These are phyloP conservation scores for Moelleriella libera DNA, from an alignment of 2,329 filamentous ascomycete species.

Conservation along the genomic window DNA sequence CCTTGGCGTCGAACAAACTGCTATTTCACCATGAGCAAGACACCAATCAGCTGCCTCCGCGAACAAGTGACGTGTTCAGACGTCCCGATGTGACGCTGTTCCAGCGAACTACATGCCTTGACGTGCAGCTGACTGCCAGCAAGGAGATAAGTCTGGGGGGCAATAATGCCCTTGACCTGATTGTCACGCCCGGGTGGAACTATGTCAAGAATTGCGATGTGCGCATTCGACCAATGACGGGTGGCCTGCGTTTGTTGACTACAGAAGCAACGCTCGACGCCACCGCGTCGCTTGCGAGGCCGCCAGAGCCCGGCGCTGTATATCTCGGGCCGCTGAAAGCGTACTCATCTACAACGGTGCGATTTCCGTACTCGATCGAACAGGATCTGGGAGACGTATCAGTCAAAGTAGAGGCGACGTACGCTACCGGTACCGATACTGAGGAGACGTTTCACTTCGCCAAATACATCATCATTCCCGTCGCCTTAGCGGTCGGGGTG, in stretches of 20 bases:
- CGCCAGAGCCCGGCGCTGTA: slow-evolving; percentile 39
- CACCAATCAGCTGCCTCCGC: slow-evolving; percentile 29
- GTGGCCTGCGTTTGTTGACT: slow-evolving; percentile 49
- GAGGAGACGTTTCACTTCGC: slow-evolving; percentile 29
- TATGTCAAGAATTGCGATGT: slow-evolving; percentile 44
- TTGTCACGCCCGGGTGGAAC: slow-evolving; percentile 63
- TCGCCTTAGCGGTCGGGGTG: slow-evolving; percentile 74
- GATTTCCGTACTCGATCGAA: slow-evolving; percentile 73
- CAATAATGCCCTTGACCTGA: slow-evolving; percentile 62
- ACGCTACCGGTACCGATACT: slow-evolving; percentile 48
- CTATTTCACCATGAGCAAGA: slow-evolving; percentile 51
- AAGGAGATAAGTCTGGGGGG: slow-evolving; percentile 67
- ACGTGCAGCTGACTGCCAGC: slow-evolving; percentile 51
- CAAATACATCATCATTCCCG: slow-evolving; percentile 47
- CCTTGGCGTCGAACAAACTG: slow-evolving; percentile 49
- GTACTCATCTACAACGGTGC: slow-evolving; percentile 38
- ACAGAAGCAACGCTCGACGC: slow-evolving; percentile 37
- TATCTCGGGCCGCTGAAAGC: slow-evolving; percentile 31
- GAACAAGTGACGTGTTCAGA: slow-evolving; percentile 36
- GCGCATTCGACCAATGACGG: slow-evolving; percentile 48
- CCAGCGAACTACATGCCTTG: slow-evolving; percentile 53
- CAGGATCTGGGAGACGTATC: slow-evolving; percentile 57
- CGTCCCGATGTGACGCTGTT: slow-evolving; percentile 57
- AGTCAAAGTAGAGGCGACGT: slow-evolving; percentile 62
- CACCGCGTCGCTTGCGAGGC: slow-evolving; percentile 28